Evolutionary conservation across 768 basidiomycete species (phyloP), one percentile per base, ranked within the genome.

Genomic region (Rhizopogon sp.): DNA sequence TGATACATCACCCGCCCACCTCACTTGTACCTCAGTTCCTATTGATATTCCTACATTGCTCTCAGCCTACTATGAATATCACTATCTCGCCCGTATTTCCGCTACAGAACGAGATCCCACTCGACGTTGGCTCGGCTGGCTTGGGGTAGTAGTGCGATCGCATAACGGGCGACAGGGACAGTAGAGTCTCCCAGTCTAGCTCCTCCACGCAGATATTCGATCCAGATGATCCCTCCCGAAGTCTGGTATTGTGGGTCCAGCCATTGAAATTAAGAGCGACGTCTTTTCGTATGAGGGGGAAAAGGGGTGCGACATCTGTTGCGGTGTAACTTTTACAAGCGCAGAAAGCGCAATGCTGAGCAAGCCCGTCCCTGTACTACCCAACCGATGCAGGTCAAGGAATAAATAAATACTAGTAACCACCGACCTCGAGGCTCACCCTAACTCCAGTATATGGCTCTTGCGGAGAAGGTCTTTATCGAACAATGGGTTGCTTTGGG

Each of bases 211-310:
- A 64, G 37, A 88, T 63, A 33, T 80, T 81, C 1, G 62, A 17
- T 28, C 56, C 53, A 16, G 62, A 40, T 25, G 37, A 40, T 0
- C 35, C 41, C 13, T 44, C 46, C 13, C 47, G 54, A 22, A 33
- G 16, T 25, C 29, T 29, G 22, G 66, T 62, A 8, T 37, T 20
- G n/a, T 62, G 54, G 2, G 64, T 63, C 70, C 74, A 70, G 29
- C 68, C 64, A n/a, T 70, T 54, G 28, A 76, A 73, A 59, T 88
- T 90, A 43, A 80, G 66, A 0, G 69, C 58, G 22, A 89, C 56
- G 58, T 90, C 91, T 71, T 91, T 91, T 40, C 73, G 77, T 16
- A 92, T 84, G 16, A 93, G 82, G 4, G 84, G 81, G 0, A 88
- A 60, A 44, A 91, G 76, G 3, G 76, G 75, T 6, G 57, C 63